phyloP scores from a whole-genome alignment of 2,329 filamentous ascomycete genomes.

The Colletotrichum sp. region DNA sequence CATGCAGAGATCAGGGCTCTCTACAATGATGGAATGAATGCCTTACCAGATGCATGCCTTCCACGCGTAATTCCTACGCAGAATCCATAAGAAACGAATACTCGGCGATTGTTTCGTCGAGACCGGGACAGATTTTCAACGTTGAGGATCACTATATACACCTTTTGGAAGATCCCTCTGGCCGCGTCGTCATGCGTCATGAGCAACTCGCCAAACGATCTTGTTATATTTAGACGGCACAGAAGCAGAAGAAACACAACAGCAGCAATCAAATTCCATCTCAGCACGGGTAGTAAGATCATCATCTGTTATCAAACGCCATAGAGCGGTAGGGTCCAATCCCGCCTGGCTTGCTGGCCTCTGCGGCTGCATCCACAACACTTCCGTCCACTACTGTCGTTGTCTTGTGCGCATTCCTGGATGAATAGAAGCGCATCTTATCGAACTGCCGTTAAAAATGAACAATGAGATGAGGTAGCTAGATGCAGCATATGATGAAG shows the following conservation, averaged over 20 bases:
- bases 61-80: too few species aligned
- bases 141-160: rapidly evolving
- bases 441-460: too few species aligned
- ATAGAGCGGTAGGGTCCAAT: rapidly evolving
- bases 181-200: not conserved
- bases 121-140: too few species aligned
- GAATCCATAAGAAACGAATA: rapidly evolving
- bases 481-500: too few species aligned
- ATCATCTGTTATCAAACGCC: not conserved
- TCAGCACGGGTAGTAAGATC: too few species aligned
- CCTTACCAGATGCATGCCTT: too few species aligned
- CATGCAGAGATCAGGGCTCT: not conserved
- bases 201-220: rapidly evolving
- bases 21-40: too few species aligned
- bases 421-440: not conserved
- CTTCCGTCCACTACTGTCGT: not conserved
- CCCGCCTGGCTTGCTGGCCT: rapidly evolving
- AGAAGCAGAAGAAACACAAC: not conserved
- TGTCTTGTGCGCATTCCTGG: not conserved
- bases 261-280: too few species aligned
- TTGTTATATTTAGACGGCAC: not conserved
- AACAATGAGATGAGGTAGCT: too few species aligned
- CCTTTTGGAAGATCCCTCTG: rapidly evolving
- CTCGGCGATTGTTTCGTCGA: too few species aligned
- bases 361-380: not conserved